Conservation (phyloP, 371 early-diverging fungal species). For the Rhizopus delemar region DNA sequence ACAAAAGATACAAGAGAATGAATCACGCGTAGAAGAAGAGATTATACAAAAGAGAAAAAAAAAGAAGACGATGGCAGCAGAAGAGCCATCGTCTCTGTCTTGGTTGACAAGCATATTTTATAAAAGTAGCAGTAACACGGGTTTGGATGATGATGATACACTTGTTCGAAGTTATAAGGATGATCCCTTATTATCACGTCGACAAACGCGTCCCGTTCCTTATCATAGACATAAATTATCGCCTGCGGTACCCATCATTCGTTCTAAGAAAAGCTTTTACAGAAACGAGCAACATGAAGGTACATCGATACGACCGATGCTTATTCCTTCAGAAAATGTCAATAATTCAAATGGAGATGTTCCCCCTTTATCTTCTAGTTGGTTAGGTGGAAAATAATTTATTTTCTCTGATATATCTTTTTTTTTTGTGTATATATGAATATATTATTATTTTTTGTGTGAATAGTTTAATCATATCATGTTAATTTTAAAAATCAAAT, state of each 20-base stretch:
- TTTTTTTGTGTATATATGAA: constrained; percentile 1
- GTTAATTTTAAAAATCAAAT: neutral
- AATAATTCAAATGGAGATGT: constrained; percentile 20
- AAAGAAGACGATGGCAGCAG: constrained; percentile 2
- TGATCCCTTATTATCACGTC: constrained; percentile 11
- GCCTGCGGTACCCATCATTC: constrained; percentile 24
- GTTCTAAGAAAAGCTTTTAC: constrained; percentile 22
- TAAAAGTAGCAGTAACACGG: neutral
- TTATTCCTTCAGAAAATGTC: constrained; percentile 19
- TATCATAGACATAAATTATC: constrained; percentile 17
- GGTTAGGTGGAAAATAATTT: constrained; percentile 29
- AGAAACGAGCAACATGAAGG: constrained; percentile 9
- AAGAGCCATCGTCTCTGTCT: constrained; percentile 11
- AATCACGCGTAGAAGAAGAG: constrained; percentile 48
- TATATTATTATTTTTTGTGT: neutral
- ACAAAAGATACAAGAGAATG: constrained; percentile 54
- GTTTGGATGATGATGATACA: neutral
- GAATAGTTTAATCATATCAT: no score
- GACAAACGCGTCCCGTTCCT: constrained; percentile 12
- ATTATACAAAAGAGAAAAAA: constrained; percentile 33
- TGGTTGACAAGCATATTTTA: constrained; percentile 34
- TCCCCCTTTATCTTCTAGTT: constrained; percentile 29
- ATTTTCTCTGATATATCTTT: neutral
- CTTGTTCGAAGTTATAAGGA: constrained; percentile 8
- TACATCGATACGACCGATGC: constrained; percentile 16